Evolutionary conservation across 805 yeast genomes (phyloP), one percentile per base, ranked within the genome.

Genomic region (Wickerhamomyces strasburgensis): DNA sequence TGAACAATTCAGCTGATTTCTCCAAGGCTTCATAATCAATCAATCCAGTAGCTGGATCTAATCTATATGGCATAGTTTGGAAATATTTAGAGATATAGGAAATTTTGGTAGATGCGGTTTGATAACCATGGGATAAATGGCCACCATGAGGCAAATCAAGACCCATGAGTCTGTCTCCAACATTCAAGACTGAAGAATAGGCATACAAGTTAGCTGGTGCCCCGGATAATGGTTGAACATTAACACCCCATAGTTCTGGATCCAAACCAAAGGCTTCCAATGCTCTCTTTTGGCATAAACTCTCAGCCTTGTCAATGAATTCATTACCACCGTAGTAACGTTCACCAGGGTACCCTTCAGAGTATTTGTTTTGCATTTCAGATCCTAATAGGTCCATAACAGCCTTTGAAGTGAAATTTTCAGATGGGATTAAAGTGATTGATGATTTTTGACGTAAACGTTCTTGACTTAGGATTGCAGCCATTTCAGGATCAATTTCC

Each of bases 291-390:
- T 88, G 96, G 68, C 98, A 90, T 41, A 90, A 68, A 11, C 78
- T 63, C 70, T 90, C 98, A 56, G 86, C 87, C 68, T 78, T 73
- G 68, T 90, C 98, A 55, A 90, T 90, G 67, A 78, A 83, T 66
- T 90, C 88, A 60, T 90, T 90, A 62, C 98, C 98, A 64, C 98
- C 98, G 61, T 90, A 90, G 71, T 90, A 90, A 63, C 98, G 80
- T 46, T 88, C 95, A 49, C 96, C 96, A 29, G 98, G 98, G 67
- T 90, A 90, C 47, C 98, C 98, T 67, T 90, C 98, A 9, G 97
- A 88, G 68, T 90, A 90, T 70, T 90, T 90, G 76, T 90, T 90
- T 64, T 85, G 89, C 96, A 90, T 87, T 60, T 86, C 95, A 19
- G 96, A 84, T 48, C 98, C 98, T 56, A 90, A 73, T 34, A 87